Conservation (phyloP, 805 yeast genomes). For the Candida nemodendra region DNA sequence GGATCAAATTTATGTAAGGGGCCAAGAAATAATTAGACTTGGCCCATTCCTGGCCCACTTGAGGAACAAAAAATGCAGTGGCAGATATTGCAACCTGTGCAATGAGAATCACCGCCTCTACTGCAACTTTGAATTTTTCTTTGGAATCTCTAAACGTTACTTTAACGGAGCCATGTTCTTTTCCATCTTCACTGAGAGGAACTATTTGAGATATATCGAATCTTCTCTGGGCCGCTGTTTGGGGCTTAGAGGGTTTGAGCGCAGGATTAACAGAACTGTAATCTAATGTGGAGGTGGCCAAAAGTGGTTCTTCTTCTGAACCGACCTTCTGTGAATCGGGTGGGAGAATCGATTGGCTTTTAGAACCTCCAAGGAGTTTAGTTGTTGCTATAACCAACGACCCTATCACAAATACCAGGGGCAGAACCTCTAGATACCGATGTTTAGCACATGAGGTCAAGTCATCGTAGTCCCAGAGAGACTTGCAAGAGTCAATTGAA, state of each 20-base stretch:
- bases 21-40: constrained; percentile 8
- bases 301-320: constrained; percentile 21
- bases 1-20: constrained; percentile 28
- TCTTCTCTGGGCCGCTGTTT: constrained; percentile 50
- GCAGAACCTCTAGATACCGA: constrained; percentile 31
- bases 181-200: constrained; percentile 57
- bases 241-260: neutral
- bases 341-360: constrained; percentile 1
- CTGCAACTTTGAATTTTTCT: constrained; percentile 55
- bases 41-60: constrained; percentile 36
- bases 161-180: constrained; percentile 54
- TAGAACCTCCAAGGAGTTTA: constrained; percentile 1
- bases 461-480: constrained; percentile 40
- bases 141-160: constrained; percentile 44
- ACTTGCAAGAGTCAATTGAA: constrained; percentile 13
- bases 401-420: constrained; percentile 33
- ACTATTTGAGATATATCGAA: constrained; percentile 60
- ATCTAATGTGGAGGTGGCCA: constrained; percentile 2
- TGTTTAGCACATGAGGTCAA: constrained; percentile 47
- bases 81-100: constrained; percentile 38
- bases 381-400: constrained; percentile 27
- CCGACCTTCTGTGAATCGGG: constrained; percentile 2
- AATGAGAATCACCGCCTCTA: constrained; percentile 42
- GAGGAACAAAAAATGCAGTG: constrained; percentile 33
- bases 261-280: constrained; percentile 26